Base-by-base conservation (phyloP, 306 rosid genomes). In the Alnus glutinosa region DNA sequence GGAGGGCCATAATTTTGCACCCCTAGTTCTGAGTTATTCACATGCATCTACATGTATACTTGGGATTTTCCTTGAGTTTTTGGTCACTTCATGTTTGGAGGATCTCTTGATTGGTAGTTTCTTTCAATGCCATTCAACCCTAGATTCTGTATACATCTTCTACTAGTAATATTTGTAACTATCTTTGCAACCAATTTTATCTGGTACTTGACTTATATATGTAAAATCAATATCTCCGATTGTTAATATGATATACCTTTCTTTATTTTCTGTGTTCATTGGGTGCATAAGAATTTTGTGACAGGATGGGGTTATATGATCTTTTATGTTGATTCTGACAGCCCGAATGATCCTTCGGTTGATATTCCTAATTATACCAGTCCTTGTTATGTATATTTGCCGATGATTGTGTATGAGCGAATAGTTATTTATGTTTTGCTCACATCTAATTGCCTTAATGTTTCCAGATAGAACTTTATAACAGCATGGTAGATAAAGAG, bases 401-500 rank as follows among this genome's bases (percentile, higher is more conserved):
- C 5, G 30, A 42, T 42, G 50, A 68, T 39, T 7, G 18, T 42
- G 15, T 68, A 42, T 68, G 51, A 44, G 7, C 4, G 30, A n/a
- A 8, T 68, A 9, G 52, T 39, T 68, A n/a, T 39, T 8, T 42
- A 68, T 68, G 19, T 42, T 80, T 63, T 69, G 68, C 32, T 59
- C 30, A 46, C 78, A 76, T 42, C 37, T 47, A 55, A 57, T 72
- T 77, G 61, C 75, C 70, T 78, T 85, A 14, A 46, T 81, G 70
- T 75, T 80, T 84, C 39, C 88, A 95, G 98, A 86, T 95, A 79
- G 95, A 95, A 71, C 97, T 95, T 75, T 95, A 95, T 81, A 92
- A 95, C 79, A 91, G 93, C 83, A 83, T 92, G 89, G 97, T 95
- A 58, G 88, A 86, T 47, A 90, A 91, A 82, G 95, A 89, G 76